Evolutionary conservation across 2,329 filamentous ascomycete species (phyloP), one percentile per base, ranked within the genome.

Genomic region (Aureobasidium lini): DNA sequence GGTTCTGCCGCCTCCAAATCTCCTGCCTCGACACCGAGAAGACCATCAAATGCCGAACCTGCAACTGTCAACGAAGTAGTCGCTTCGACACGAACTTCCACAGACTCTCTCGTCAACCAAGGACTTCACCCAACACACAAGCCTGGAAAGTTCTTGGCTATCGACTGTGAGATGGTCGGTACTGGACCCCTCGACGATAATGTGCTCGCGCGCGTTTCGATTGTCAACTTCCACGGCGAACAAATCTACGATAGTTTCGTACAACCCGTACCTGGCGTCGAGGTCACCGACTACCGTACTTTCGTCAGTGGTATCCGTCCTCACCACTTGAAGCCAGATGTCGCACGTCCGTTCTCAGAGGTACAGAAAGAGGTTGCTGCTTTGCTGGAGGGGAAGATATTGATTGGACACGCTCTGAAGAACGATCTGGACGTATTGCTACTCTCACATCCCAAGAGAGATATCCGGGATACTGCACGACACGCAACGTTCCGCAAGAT

Each of bases 161-260:
- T 99, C 48, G 94, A 99, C 76, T 99, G 94, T 73, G 94, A 99
- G 76, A 99, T 99, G 94, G 94, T 99, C 29, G 94, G 93, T 49
- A 84, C 95, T 11, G 89, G 88, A 0, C 73, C 83, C 6, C 71
- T 75, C 23, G 79, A 86, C 64, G 82, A 85, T 69, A 91, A 90
- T 37, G 85, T 85, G 0, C 82, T 99, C 46, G 94, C 94, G 1
- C 84, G 94, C 48, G 90, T 93, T 59, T 95, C 89, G 69, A 77
- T 95, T 15, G 92, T 96, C 65, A 95, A 97, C 73, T 99, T 92
- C 73, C 90, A 96, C 70, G 92, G 92, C 16, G 83, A 88, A 31
- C 90, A 96, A 72, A 77, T 99, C 47, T 96, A 97, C 80, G 94
- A 99, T 76, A 93, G 89, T 11, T 97, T 88, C 69, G 94, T 97